Evolutionary conservation across 371 early-diverging fungal genomes (phyloP).

Genomic region (Edhazardia aedis): DNA sequence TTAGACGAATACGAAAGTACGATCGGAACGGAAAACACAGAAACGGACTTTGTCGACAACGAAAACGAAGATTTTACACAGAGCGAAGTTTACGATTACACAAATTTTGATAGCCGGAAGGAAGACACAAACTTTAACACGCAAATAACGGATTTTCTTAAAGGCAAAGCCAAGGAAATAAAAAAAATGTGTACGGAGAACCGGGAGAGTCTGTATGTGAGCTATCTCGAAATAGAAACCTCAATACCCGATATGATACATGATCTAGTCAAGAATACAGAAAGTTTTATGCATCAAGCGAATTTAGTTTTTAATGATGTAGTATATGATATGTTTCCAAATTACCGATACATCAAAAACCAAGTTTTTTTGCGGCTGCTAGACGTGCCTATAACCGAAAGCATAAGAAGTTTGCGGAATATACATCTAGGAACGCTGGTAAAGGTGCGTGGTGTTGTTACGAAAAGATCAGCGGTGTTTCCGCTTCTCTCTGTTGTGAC

Average conservation of each 20-base stretch:
- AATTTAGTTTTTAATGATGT: constrained; percentile 72
- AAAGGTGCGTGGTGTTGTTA: constrained; percentile 76
- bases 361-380: constrained; percentile 79
- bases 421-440: constrained; percentile 71
- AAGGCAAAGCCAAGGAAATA: constrained; percentile 32
- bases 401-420: constrained; percentile 66
- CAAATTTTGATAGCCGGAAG: not conserved
- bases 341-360: constrained; percentile 62
- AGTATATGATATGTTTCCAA: constrained; percentile 62
- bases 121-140: not conserved
- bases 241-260: constrained; percentile 5
- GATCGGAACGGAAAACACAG: not conserved
- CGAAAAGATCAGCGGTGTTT: constrained; percentile 73
- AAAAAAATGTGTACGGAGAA: constrained; percentile 42
- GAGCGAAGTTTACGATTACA: not conserved
- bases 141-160: not conserved
- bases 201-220: constrained; percentile 32
- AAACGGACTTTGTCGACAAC: not conserved
- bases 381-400: constrained; percentile 60
- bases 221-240: constrained; percentile 32
- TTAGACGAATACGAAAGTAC: not conserved
- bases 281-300: constrained; percentile 50
- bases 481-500: constrained; percentile 86
- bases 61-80: not conserved
- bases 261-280: constrained; percentile 10